These are phyloP conservation scores for Emergomyces orientalis DNA, from an alignment of 2,329 filamentous ascomycete genomes.

Conservation along the genomic window DNA sequence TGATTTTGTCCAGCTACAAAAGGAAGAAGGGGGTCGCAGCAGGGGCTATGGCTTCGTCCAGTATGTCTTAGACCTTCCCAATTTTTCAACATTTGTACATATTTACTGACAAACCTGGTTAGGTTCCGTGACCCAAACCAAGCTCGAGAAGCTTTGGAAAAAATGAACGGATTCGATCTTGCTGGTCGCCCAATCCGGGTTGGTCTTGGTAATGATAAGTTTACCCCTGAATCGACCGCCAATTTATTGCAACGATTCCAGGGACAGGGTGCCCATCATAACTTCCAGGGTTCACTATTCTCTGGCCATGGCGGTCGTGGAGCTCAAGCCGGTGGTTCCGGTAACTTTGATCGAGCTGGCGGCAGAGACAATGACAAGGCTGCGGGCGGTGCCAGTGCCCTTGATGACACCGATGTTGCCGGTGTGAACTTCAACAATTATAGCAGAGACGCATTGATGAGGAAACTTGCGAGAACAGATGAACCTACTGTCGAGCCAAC, in stretches of 20 bases:
- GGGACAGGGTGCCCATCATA: constrained; percentile 52
- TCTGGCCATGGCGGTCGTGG: constrained; percentile 83
- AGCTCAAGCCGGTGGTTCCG: constrained; percentile 63
- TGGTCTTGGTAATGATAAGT: constrained; percentile 99
- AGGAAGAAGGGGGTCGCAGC: constrained; percentile 83
- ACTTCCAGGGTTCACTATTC: constrained; percentile 83
- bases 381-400: constrained; percentile 77
- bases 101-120: constrained; percentile 28
- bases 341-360: constrained; percentile 77
- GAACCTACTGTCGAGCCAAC: constrained; percentile 54
- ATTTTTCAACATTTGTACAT: constrained; percentile 15
- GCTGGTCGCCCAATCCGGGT: constrained; percentile 95
- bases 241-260: constrained; percentile 87
- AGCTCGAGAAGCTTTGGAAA: constrained; percentile 89
- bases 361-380: constrained; percentile 82
- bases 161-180: constrained; percentile 99
- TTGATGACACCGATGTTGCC: constrained; percentile 95
- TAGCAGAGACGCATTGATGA: constrained; percentile 96
- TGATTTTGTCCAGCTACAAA: constrained; percentile 94
- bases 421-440: constrained; percentile 99
- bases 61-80: constrained; percentile 48
- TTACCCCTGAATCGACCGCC: constrained; percentile 92
- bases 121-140: constrained; percentile 85
- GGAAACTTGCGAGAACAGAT: constrained; percentile 93
- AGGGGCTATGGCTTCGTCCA: constrained; percentile 98